Evolutionary conservation across 1,284 basidiomycete species (phyloP).

Genomic region (Porogramme epimiltina): DNA sequence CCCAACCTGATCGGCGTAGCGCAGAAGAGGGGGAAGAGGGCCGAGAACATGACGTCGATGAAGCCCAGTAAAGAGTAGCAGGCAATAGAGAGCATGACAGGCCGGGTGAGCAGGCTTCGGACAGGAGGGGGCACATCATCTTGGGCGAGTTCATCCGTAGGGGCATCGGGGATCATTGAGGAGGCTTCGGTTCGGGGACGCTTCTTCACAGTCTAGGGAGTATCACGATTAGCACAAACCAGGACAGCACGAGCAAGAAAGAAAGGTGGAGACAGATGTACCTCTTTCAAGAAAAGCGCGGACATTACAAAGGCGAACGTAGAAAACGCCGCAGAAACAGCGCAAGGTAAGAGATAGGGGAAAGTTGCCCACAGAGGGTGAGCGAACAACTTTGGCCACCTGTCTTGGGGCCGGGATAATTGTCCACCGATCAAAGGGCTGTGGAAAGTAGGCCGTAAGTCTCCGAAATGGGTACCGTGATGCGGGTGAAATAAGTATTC

Average conservation of each 20-base stretch:
- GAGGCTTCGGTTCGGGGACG: background rate
- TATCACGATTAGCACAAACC: background rate
- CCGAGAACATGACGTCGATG: constrained; percentile 59
- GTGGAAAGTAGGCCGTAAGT: too few species aligned
- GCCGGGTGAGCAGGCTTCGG: constrained; percentile 39
- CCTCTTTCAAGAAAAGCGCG: constrained; percentile 50
- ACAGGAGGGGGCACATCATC: constrained; percentile 30
- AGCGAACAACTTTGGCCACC: constrained; percentile 45
- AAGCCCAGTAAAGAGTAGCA: constrained; percentile 68
- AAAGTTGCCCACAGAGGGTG: constrained; percentile 48
- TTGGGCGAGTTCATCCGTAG: constrained; percentile 1
- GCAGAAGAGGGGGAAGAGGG: constrained; percentile 27
- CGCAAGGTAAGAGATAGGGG: constrained; percentile 58
- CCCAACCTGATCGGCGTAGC: constrained; percentile 68
- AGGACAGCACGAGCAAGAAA: background rate
- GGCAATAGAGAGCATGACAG: constrained; percentile 58
- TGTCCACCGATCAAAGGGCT: constrained; percentile 54
- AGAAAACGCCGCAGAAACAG: constrained; percentile 39
- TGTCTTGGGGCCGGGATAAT: constrained; percentile 45
- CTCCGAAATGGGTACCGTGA: background rate
- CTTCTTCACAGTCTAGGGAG: too few species aligned
- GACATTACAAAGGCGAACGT: constrained; percentile 38
- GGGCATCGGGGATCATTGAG: background rate
- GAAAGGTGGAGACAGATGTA: constrained; percentile 22
- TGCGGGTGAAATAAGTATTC: constrained; percentile 5